Conservation (phyloP, 768 basidiomycete species). For the Tulasnella sp. region DNA sequence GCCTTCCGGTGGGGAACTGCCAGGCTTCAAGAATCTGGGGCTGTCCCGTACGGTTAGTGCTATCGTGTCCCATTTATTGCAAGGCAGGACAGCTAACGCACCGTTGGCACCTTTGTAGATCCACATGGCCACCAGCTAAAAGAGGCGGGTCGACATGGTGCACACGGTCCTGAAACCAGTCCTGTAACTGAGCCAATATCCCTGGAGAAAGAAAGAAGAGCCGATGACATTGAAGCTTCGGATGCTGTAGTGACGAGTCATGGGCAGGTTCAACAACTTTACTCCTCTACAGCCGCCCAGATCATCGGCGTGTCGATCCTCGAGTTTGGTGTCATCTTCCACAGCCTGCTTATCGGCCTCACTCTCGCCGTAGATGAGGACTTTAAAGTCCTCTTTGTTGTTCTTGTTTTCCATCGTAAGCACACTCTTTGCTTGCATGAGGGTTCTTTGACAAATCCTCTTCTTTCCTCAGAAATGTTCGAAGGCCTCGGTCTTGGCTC, state of each 20-base stretch:
- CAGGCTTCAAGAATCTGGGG: constrained; percentile 45
- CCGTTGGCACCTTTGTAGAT: background rate
- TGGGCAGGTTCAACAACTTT: constrained; percentile 29
- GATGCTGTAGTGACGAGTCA: constrained; percentile 22
- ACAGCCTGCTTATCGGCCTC: constrained; percentile 75
- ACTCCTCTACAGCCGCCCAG: constrained; percentile 40
- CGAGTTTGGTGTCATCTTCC: constrained; percentile 86
- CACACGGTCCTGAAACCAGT: constrained; percentile 11
- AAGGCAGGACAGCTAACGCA: background rate
- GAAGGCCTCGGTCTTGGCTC: constrained; percentile 91
- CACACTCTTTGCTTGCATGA: constrained; percentile 18
- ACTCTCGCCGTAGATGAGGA: constrained; percentile 78
- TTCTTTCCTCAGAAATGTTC: constrained; percentile 56
- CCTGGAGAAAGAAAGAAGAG: background rate
- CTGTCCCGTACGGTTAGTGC: constrained; percentile 11
- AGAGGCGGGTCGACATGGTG: constrained; percentile 26
- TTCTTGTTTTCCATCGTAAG: constrained; percentile 85
- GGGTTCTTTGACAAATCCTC: background rate
- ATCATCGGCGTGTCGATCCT: constrained; percentile 80
- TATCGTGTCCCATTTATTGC: background rate
- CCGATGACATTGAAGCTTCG: constrained; percentile 13
- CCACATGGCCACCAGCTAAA: constrained; percentile 50
- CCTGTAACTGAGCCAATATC: background rate
- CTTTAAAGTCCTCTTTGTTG: constrained; percentile 80
- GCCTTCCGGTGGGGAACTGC: constrained; percentile 80